Conservation (phyloP, 805 yeast species). For the Metschnikowia noctiluminum region DNA sequence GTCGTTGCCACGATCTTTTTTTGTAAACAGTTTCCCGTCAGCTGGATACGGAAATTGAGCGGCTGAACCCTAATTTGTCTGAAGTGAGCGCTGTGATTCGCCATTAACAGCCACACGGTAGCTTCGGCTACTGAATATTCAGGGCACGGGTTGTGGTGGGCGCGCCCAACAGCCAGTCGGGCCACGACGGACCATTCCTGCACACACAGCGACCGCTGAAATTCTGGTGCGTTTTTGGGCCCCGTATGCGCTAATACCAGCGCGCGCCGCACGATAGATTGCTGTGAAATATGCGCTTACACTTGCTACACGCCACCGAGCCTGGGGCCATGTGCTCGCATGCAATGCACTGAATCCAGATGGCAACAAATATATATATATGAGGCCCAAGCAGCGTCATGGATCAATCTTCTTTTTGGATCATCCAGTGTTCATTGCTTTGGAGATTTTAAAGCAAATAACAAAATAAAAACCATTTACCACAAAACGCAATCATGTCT, state of each 20-base stretch:
- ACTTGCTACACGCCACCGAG: constrained; percentile 1
- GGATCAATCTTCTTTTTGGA: not conserved
- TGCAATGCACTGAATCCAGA: not conserved
- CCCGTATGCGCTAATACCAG: constrained; percentile 5
- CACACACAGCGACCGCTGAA: not conserved
- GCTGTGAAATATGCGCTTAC: constrained; percentile 13
- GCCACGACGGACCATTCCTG: constrained; percentile 4
- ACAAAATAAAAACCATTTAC: not conserved
- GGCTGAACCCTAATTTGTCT: too few species aligned
- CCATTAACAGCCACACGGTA: not conserved
- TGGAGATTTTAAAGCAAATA: not conserved
- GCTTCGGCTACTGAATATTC: not conserved
- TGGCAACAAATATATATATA: constrained; percentile 1
- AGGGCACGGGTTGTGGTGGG: not conserved
- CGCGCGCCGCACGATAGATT: constrained; percentile 3
- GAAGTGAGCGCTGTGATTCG: not conserved
- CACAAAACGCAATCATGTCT: constrained; percentile 21
- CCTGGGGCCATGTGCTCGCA: not conserved
- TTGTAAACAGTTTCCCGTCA: too few species aligned
- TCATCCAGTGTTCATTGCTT: constrained; percentile 3
- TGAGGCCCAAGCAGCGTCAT: not conserved
- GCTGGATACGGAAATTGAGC: too few species aligned
- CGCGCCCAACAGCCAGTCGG: not conserved
- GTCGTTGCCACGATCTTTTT: too few species aligned
- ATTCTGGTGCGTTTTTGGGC: not conserved